Evolutionary conservation across 257 asterid species (phyloP).

Genomic region (Gentiana dahurica): DNA sequence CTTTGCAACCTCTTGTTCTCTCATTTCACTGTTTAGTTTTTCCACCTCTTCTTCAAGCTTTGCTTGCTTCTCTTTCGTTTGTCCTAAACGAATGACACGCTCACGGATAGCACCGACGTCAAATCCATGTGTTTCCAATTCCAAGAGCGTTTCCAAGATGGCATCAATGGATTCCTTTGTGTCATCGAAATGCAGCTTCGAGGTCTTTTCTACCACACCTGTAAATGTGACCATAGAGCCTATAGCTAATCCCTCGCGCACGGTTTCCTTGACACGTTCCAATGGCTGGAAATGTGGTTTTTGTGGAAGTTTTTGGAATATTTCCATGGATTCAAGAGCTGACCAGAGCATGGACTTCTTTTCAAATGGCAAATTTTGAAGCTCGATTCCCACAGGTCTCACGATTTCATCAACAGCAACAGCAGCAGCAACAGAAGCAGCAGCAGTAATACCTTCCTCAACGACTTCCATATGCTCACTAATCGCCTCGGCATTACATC

Average conservation of each 20-base stretch:
- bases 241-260: constrained; percentile 73
- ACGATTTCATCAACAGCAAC: constrained; percentile 1
- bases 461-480: constrained; percentile 8
- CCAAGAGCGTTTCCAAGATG: constrained; percentile 38
- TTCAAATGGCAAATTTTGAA: constrained; percentile 47
- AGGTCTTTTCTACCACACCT: constrained; percentile 40
- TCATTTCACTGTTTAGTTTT: constrained; percentile 21
- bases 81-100: constrained; percentile 24
- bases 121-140: constrained; percentile 72
- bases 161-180: constrained; percentile 28
- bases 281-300: constrained; percentile 77
- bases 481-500: constrained; percentile 8
- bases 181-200: constrained; percentile 31
- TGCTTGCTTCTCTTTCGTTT: constrained; percentile 26
- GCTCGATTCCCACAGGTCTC: constrained; percentile 12
- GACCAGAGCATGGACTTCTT: constrained; percentile 58
- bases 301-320: constrained; percentile 58
- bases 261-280: constrained; percentile 34
- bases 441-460: constrained; percentile 1
- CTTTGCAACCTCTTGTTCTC: constrained; percentile 15
- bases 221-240: constrained; percentile 65
- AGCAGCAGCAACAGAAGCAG: too few species aligned
- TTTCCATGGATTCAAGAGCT: constrained; percentile 59
- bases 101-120: constrained; percentile 28
- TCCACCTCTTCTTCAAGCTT: constrained; percentile 17